Evolutionary conservation across 345 rosid species (phyloP).

Genomic region (Lepidium aucheri): DNA sequence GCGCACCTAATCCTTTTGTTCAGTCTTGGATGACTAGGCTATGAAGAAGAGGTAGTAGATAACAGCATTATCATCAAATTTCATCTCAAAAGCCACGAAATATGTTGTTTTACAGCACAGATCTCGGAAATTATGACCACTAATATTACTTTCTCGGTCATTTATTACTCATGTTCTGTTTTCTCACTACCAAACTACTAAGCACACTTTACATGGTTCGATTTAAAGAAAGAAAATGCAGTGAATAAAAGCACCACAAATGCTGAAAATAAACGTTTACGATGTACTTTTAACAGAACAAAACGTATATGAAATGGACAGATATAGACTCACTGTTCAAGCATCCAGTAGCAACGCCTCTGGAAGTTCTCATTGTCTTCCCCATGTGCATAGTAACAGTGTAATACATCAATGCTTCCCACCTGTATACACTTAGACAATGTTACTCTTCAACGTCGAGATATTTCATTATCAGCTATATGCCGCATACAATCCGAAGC

Average conservation of each 20-base stretch:
- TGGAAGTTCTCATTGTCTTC: slow-evolving; percentile 78
- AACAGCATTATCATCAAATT: not conserved
- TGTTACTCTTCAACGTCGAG: not conserved
- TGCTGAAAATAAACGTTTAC: not conserved
- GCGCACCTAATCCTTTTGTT: not conserved
- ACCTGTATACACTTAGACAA: slow-evolving; percentile 34
- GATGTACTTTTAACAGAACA: not conserved
- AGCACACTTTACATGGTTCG: not conserved
- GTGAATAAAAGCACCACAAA: not conserved
- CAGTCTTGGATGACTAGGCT: not conserved
- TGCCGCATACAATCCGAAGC: not conserved
- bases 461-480: not conserved
- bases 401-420: slow-evolving; percentile 83
- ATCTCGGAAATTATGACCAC: not conserved
- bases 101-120: not conserved
- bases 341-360: slow-evolving; percentile 94
- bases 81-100: not conserved
- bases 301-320: not conserved
- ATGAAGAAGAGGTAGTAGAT: not conserved
- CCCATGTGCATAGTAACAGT: slow-evolving; percentile 97
- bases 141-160: not conserved
- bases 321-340: slow-evolving; percentile 55
- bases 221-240: not conserved
- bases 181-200: not conserved
- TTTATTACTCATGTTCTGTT: not conserved